Percentiles rank a stretch among this genome's conserved stretches.
phyloP scores from a whole-genome alignment of 2,329 filamentous ascomycete species.

The Drechslerella coelobrocha region DNA sequence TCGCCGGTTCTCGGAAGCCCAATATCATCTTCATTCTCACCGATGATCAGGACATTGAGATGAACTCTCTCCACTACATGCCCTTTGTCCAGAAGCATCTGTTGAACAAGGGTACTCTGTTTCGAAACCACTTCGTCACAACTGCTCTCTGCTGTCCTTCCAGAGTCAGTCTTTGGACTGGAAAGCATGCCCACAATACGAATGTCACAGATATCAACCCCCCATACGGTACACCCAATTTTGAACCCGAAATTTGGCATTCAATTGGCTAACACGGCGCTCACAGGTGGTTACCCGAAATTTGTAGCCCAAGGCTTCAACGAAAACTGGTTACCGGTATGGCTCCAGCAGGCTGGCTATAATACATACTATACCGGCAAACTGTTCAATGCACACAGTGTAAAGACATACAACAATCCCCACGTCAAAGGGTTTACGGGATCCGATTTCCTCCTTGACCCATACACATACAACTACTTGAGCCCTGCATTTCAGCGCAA shows the following conservation, averaged over 20 bases:
- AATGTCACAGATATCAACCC: constrained; percentile 69
- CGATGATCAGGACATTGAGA: constrained; percentile 71
- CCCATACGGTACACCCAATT: constrained; percentile 61
- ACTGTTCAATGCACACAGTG: constrained; percentile 70
- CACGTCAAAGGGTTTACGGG: constrained; percentile 67
- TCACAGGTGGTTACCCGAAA: constrained; percentile 68
- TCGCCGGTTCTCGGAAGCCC: constrained; percentile 54
- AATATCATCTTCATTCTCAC: constrained; percentile 73
- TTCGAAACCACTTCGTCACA: constrained; percentile 70
- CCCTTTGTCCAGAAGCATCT: constrained; percentile 66
- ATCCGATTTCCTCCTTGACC: constrained; percentile 69
- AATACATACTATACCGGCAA: constrained; percentile 78
- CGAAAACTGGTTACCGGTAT: constrained; percentile 72
- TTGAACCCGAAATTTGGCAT: too few relatives aligned
- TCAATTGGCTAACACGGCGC: constrained; percentile 6
- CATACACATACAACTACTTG: constrained; percentile 72
- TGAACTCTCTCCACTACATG: constrained; percentile 69
- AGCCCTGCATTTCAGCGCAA: constrained; percentile 71
- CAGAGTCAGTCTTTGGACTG: constrained; percentile 70
- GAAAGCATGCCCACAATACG: constrained; percentile 72
- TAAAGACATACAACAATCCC: constrained; percentile 68
- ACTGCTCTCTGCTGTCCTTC: constrained; percentile 73
- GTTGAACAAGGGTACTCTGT: constrained; percentile 66
- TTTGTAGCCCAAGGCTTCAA: constrained; percentile 71
- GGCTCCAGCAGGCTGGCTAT: constrained; percentile 73